A percentile compares a stretch with the other conserved stretches of the same genome.
These are phyloP conservation scores for Capsicum pubescens DNA, from an alignment of 257 asterid species.

Conservation along the genomic window DNA sequence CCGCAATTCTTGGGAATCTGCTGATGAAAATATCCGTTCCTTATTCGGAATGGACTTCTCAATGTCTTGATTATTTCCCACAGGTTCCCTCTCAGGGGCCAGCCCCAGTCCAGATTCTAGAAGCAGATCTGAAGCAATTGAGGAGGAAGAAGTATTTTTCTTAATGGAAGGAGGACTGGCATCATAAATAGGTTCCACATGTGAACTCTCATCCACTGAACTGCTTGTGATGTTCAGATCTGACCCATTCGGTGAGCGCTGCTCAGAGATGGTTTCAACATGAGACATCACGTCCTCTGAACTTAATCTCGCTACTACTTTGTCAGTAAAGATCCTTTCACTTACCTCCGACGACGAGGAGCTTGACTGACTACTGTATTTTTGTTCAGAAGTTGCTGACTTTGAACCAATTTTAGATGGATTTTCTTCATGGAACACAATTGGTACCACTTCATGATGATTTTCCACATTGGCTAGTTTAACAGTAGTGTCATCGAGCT, in stretches of 20 bases:
- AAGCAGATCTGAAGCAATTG: conserved; percentile 52
- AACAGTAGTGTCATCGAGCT: conserved; percentile 33
- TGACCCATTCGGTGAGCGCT: conserved; percentile 42
- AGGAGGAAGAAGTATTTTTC: conserved; percentile 53
- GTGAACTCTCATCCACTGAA: conserved; percentile 30
- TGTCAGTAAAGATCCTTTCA: conserved; percentile 38
- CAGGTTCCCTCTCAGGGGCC: conserved; percentile 45
- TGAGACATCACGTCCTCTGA: conserved; percentile 37
- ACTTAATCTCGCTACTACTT: conserved; percentile 45
- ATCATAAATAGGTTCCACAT: conserved; percentile 32
- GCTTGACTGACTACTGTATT: conserved; percentile 50
- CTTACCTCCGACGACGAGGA: conserved; percentile 69
- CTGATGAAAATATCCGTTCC: conserved; percentile 32
- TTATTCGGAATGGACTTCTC: conserved; percentile 35
- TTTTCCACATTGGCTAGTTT: conserved; percentile 27
- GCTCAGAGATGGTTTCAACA: conserved; percentile 42
- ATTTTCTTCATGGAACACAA: conserved; percentile 30
- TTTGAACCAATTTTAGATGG: conserved; percentile 30
- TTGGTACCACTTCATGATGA: conserved; percentile 23
- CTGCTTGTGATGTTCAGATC: conserved; percentile 35
- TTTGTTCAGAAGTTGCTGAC: conserved; percentile 33
- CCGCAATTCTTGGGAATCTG: conserved; percentile 37
- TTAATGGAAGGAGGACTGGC: conserved; percentile 30
- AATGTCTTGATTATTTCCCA: conserved; percentile 35
- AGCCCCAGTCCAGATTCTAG: conserved; percentile 46